These are phyloP conservation scores for Alnus glutinosa DNA, from an alignment of 306 rosid genomes.

Conservation along the genomic window DNA sequence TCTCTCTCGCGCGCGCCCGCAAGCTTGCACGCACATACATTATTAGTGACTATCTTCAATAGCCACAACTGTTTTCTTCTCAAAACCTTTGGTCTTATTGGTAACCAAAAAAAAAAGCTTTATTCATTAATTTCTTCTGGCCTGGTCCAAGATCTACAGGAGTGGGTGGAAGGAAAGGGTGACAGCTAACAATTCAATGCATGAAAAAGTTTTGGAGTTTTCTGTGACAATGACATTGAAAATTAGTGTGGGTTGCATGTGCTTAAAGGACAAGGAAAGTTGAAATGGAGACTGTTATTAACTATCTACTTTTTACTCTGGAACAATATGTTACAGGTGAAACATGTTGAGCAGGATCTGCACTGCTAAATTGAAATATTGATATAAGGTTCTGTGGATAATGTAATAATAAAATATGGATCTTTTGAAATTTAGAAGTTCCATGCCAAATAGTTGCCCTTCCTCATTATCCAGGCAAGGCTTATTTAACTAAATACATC, in stretches of 20 bases:
- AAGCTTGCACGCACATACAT: background rate
- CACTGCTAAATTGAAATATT: background rate
- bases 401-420: background rate
- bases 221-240: background rate
- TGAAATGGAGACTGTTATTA: background rate
- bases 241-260: background rate
- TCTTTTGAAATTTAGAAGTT: background rate
- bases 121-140: background rate
- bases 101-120: background rate
- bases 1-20: background rate
- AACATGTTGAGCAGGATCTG: background rate
- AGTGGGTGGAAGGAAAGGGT: conserved; percentile 2
- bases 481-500: background rate
- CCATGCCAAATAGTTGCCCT: background rate
- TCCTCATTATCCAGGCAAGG: background rate
- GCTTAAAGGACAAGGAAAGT: background rate
- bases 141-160: conserved; percentile 1
- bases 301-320: background rate
- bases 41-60: background rate
- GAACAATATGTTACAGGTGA: background rate
- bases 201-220: background rate
- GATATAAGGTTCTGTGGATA: background rate
- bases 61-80: background rate
- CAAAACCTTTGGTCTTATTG: background rate
- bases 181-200: background rate